Evolutionary conservation across 1,284 basidiomycete species (phyloP), one percentile per base, ranked within the genome.

Genomic region (Malassezia vespertilionis): DNA sequence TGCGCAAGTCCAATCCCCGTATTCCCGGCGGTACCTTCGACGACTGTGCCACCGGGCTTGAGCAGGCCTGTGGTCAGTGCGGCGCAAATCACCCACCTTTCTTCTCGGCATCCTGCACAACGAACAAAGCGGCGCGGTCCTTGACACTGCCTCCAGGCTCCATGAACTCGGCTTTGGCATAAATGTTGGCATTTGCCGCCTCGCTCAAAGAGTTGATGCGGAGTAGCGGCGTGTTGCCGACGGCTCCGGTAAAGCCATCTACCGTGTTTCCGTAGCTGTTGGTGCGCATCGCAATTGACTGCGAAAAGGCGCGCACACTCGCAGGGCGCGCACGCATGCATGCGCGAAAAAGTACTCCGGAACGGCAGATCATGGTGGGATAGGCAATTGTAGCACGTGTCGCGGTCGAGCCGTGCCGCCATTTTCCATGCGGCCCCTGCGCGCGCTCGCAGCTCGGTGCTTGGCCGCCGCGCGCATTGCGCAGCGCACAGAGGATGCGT

Each of bases 71-170:
- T 14, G 41, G 18, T 10, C 27, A 39, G 33, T 28, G 10, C 11
- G 30, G 20, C 23, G 26, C 17, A 21, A 9, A 15, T 11, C 3
- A 84, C 86, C 75, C 69, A 61, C 85, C 89, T 61, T 79, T 78
- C 66, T 82, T 77, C 74, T 97, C 91, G 3, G 93, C 93, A 71
- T 93, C 83, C 54, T 76, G 77, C 44, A 99, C 76, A 44, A 99
- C 78, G 51, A 84, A 90, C 17, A 96, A 78, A 0, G 91, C 91
- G 31, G 91, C 91, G 49, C 91, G 82, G 72, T 99, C 91, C 74
- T 99, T 99, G 63, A 99, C 88, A 58, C 86, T 90, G 34, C 93
- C 93, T n/a, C 93, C 93, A 0, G 93, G 93, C 64, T 95, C 93
- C 76, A 93, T 88, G 71, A 96, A 91, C 74, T 97, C 91, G 39